Evolutionary conservation across 163 green algal genomes (phyloP), one percentile per base, ranked within the genome.

Genomic region (Volvox carteri): DNA sequence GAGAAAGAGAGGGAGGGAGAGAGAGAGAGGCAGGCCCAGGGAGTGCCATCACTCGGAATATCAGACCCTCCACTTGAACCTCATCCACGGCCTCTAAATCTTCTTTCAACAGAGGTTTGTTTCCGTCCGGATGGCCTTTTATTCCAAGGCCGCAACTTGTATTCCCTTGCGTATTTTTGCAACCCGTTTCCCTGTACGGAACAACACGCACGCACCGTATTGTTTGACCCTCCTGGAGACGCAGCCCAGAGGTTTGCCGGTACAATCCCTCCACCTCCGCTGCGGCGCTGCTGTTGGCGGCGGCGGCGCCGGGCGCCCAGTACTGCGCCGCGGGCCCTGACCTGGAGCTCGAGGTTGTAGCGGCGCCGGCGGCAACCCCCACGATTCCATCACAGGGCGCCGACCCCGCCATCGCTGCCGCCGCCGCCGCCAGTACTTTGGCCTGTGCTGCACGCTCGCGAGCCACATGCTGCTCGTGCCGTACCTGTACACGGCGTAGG

Each of bases 211-310:
- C 62, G 8, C 52, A 88, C 83, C 83, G 42, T 50, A 97, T 95
- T 0, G 92, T 96, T 54, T 96, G 87, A 21, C 95, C 95, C 54
- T 96, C 87, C 85, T 95, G 94, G 21, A 97, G 86, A 35, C 88
- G 91, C 37, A 97, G 89, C 35, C 77, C 96, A 91, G 23, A 77
- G 25, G 68, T 94, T 21, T 92, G 87, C 35, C 93, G 86, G 87
- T 96, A 96, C 19, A 97, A 86, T 16, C 81, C 72, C 0, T 93
- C 90, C n/a, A 93, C 90, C 65, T 96, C 93, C 6, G 90, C 80
- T 83, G 90, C 21, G 0, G 81, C 83, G n/a, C 37, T 87, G 62
- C 62, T 87, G 62, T n/a, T 70, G 25, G 81, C 60, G 0, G 41
- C 56, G 6, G 65, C 46, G 25, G 48, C 23, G 12, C 25, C 39